These are phyloP conservation scores for Lyophyllum atratum DNA, from an alignment of 768 basidiomycete genomes.

Conservation along the genomic window DNA sequence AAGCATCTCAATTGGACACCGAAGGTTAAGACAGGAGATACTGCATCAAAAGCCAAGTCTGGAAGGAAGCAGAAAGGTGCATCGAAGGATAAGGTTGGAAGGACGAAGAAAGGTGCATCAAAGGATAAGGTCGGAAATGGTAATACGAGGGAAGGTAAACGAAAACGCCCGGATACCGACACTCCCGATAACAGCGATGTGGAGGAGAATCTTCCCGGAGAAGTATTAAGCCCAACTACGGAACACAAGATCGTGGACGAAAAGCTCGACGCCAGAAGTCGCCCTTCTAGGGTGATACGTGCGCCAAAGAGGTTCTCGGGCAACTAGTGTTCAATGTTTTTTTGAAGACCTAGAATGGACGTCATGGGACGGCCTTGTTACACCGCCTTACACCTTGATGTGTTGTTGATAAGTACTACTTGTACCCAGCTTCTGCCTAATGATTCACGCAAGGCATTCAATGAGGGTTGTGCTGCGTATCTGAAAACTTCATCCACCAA, in stretches of 20 bases:
- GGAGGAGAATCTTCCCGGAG: not conserved
- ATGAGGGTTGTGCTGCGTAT: too few relatives aligned
- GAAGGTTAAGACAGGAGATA: not conserved
- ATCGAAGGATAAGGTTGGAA: not conserved
- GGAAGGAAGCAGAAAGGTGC: not conserved
- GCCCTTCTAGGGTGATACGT: not conserved
- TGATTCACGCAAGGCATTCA: too few relatives aligned
- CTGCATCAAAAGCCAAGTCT: not conserved
- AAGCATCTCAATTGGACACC: constrained; percentile 3
- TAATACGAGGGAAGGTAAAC: not conserved
- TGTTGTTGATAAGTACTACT: too few relatives aligned
- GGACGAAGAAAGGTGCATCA: not conserved
- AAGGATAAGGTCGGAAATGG: not conserved
- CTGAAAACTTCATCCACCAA: too few relatives aligned
- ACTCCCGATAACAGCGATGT: not conserved
- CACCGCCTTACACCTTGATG: too few relatives aligned
- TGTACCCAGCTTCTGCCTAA: too few relatives aligned
- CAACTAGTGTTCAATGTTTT: not conserved
- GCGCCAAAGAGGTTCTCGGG: not conserved
- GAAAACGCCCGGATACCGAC: not conserved
- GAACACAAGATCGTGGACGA: not conserved
- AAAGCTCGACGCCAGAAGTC: not conserved
- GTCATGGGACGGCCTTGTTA: too few relatives aligned
- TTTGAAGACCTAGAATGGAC: too few relatives aligned
- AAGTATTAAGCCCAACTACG: not conserved